Percentiles rank a stretch among this genome's conserved stretches.
Evolutionary conservation across 2,329 filamentous ascomycete genomes (phyloP).

Genomic region (Colletotrichum australisinense): DNA sequence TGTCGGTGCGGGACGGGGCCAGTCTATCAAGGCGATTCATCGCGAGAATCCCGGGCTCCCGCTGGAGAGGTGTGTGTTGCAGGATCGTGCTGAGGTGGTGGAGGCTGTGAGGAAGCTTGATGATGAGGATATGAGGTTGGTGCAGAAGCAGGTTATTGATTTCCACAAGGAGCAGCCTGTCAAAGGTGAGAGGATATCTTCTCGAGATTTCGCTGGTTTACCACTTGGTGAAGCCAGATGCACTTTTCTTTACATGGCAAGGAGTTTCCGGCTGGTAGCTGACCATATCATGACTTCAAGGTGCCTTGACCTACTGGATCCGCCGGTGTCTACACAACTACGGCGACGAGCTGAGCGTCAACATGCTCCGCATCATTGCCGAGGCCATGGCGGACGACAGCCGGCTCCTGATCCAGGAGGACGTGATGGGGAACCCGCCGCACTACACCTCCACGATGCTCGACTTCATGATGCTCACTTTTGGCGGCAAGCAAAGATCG

Average conservation of each 20-base stretch:
- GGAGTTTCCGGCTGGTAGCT: not conserved
- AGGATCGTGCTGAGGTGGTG: constrained; percentile 46
- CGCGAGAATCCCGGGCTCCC: constrained; percentile 41
- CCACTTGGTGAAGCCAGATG: not conserved
- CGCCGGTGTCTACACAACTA: constrained; percentile 53
- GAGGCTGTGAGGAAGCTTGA: constrained; percentile 38
- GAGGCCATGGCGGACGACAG: constrained; percentile 47
- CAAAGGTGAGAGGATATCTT: constrained; percentile 13
- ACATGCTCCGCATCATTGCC: constrained; percentile 45
- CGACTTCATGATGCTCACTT: constrained; percentile 46
- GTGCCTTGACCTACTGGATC: constrained; percentile 50
- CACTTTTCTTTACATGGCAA: not conserved
- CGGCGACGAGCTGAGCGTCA: constrained; percentile 44
- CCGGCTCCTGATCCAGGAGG: constrained; percentile 47
- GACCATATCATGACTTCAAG: constrained; percentile 34
- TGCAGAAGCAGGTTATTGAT: constrained; percentile 39
- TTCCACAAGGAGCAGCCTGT: constrained; percentile 44
- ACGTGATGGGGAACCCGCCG: constrained; percentile 43
- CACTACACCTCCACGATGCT: constrained; percentile 39
- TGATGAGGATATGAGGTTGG: constrained; percentile 35
- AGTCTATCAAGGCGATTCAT: constrained; percentile 40
- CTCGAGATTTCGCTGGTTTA: not conserved
- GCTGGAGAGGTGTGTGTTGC: constrained; percentile 43
- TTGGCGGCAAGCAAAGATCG: constrained; percentile 48
- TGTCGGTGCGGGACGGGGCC: constrained; percentile 47